Conservation (phyloP, 768 basidiomycete species). For the Panus rudis region DNA sequence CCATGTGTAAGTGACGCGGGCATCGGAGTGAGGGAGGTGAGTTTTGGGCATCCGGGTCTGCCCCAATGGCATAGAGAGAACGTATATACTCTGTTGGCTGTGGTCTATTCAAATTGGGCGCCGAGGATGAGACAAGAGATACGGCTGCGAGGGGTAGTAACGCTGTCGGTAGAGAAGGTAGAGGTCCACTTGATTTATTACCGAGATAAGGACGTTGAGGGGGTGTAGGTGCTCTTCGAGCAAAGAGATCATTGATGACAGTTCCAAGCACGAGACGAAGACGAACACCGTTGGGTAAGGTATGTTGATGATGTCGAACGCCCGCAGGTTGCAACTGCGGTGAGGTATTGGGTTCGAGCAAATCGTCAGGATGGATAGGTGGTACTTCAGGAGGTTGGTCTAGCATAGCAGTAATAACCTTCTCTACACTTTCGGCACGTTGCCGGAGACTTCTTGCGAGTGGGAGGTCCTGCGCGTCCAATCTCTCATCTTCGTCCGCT, state of each 20-base stretch:
- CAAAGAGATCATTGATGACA: conserved; percentile 77
- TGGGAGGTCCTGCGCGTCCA: conserved; percentile 50
- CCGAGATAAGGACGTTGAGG: conserved; percentile 13
- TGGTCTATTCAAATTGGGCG: conserved; percentile 11
- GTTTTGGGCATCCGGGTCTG: conserved; percentile 54
- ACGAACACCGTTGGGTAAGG: conserved; percentile 74
- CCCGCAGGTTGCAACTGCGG: conserved; percentile 35
- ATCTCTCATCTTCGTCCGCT: conserved; percentile 53
- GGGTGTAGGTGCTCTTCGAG: conserved; percentile 50
- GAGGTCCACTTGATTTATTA: not conserved
- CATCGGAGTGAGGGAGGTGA: conserved; percentile 60
- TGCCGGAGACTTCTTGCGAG: conserved; percentile 61
- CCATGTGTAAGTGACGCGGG: conserved; percentile 64
- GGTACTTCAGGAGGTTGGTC: conserved; percentile 67
- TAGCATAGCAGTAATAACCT: conserved; percentile 75
- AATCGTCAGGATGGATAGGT: conserved; percentile 48
- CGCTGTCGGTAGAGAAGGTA: conserved; percentile 8
- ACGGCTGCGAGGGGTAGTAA: conserved; percentile 19
- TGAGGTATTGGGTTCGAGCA: conserved; percentile 44
- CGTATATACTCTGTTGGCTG: conserved; percentile 33
- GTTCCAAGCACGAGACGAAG: conserved; percentile 69
- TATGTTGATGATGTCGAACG: conserved; percentile 40
- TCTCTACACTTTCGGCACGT: conserved; percentile 77
- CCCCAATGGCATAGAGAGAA: conserved; percentile 51
- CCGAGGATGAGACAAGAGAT: conserved; percentile 3